Evolutionary conservation across 441 rosid genomes (phyloP).

Genomic region (Eruca vesicaria): DNA sequence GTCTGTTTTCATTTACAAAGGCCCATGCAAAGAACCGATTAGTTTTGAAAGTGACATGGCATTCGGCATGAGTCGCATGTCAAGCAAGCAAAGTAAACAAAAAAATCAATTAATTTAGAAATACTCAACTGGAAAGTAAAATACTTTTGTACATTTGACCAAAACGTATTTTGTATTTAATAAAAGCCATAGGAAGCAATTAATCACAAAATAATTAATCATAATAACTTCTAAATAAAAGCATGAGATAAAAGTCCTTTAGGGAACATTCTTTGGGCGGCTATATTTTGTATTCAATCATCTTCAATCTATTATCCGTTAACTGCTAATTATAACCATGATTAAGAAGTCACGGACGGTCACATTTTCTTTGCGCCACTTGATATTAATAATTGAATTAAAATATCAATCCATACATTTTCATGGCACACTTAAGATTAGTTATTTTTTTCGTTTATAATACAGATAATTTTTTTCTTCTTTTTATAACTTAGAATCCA

Average conservation of each 20-base stretch:
- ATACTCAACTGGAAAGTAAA: constrained; percentile 15
- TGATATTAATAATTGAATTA: not conserved
- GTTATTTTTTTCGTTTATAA: not conserved
- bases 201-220: not conserved
- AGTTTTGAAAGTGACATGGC: constrained; percentile 6
- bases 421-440: not conserved
- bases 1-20: not conserved
- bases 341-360: not conserved
- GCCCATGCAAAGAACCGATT: constrained; percentile 2
- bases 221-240: not conserved
- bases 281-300: not conserved
- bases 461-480: not conserved
- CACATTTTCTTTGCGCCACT: constrained; percentile 8
- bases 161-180: constrained; percentile 3
- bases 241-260: not conserved
- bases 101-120: not conserved
- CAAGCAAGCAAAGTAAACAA: not conserved
- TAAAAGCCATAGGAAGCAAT: not conserved
- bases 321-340: not conserved
- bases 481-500: too few species aligned
- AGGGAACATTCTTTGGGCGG: constrained; percentile 16
- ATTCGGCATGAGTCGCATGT: not conserved
- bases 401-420: not conserved
- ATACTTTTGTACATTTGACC: constrained; percentile 23
- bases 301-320: not conserved